phyloP scores from a whole-genome alignment of 2,329 filamentous ascomycete species.

The Aureobasidium sp. region DNA sequence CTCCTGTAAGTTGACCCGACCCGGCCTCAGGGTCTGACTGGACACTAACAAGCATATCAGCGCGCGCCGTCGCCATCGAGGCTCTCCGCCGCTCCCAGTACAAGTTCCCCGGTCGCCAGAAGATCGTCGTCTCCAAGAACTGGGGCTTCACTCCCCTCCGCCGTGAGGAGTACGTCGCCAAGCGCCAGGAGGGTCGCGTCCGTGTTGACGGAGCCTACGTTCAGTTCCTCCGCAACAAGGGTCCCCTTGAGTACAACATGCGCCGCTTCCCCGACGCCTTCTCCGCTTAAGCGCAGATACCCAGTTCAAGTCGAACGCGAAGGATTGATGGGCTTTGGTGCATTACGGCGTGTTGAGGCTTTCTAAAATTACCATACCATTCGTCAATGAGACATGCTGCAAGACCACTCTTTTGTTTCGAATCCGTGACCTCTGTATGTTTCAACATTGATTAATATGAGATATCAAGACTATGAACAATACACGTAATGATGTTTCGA shows the following conservation, averaged over 20 bases:
- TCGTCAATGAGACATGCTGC: slow-evolving; percentile 17
- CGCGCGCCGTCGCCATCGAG: slow-evolving; percentile 91
- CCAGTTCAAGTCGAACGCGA: not conserved
- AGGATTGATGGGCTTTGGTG: slow-evolving; percentile 13
- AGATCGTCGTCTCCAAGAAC: slow-evolving; percentile 99
- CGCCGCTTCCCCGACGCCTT: slow-evolving; percentile 93
- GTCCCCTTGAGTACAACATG: slow-evolving; percentile 78
- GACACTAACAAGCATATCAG: slow-evolving; percentile 33
- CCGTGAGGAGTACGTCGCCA: slow-evolving; percentile 93
- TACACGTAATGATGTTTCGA: not conserved
- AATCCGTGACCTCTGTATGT: not conserved
- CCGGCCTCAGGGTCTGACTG: too few species aligned
- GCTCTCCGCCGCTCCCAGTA: slow-evolving; percentile 98
- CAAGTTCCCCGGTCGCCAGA: slow-evolving; percentile 99
- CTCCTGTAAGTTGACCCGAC: slow-evolving; percentile 53
- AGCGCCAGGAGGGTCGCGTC: slow-evolving; percentile 88
- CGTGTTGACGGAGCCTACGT: slow-evolving; percentile 99
- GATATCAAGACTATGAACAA: not conserved
- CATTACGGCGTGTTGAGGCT: slow-evolving; percentile 15
- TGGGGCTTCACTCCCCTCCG: slow-evolving; percentile 99
- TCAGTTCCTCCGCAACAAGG: slow-evolving; percentile 96
- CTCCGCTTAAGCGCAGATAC: slow-evolving; percentile 35
- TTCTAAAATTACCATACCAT: slow-evolving; percentile 16
- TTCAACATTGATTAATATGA: too few species aligned
- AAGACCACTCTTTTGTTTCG: slow-evolving; percentile 3